A percentile compares a stretch with the other conserved stretches of the same genome.
These are phyloP conservation scores for Gorgonomyces haynaldii DNA, from an alignment of 192 early-diverging fungal species.

Conservation along the genomic window DNA sequence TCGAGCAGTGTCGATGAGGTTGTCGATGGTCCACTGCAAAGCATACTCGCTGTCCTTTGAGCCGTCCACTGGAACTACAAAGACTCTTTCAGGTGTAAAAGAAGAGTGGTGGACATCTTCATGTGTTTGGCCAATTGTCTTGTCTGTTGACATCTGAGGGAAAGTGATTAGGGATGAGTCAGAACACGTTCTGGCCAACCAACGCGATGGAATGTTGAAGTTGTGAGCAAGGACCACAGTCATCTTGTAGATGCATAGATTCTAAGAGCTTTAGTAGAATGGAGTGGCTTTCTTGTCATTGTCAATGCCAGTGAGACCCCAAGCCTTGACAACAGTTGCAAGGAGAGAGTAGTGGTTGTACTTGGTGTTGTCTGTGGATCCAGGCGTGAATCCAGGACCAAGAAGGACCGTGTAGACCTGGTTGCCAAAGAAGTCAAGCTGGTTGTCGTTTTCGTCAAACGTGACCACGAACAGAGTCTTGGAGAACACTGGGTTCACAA, in stretches of 20 bases:
- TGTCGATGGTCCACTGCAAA: slow-evolving; percentile 25
- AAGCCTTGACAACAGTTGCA: slow-evolving; percentile 42
- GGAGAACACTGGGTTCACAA: slow-evolving; percentile 27
- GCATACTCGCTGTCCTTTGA: slow-evolving; percentile 10
- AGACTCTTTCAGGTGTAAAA: slow-evolving; percentile 2
- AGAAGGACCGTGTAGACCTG: slow-evolving; percentile 19
- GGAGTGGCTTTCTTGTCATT: background rate
- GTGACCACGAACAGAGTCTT: slow-evolving; percentile 10
- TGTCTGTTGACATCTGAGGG: too few species aligned
- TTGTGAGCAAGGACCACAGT: too few species aligned
- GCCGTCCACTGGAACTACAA: slow-evolving; percentile 6
- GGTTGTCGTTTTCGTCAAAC: background rate
- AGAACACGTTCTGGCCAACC: too few species aligned
- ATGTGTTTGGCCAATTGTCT: too few species aligned
- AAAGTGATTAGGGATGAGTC: too few species aligned
- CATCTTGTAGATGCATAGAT: too few species aligned
- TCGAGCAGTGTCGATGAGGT: slow-evolving; percentile 17
- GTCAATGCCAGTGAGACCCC: slow-evolving; percentile 28
- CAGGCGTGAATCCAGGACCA: slow-evolving; percentile 23
- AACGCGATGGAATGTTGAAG: too few species aligned
- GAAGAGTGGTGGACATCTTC: too few species aligned
- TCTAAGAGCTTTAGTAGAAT: too few species aligned
- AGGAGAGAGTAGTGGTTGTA: slow-evolving; percentile 39
- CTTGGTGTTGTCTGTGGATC: slow-evolving; percentile 11
- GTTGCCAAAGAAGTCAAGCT: background rate